phyloP scores from a whole-genome alignment of 202 grass and related monocot species.

The Digitaria exilis region DNA sequence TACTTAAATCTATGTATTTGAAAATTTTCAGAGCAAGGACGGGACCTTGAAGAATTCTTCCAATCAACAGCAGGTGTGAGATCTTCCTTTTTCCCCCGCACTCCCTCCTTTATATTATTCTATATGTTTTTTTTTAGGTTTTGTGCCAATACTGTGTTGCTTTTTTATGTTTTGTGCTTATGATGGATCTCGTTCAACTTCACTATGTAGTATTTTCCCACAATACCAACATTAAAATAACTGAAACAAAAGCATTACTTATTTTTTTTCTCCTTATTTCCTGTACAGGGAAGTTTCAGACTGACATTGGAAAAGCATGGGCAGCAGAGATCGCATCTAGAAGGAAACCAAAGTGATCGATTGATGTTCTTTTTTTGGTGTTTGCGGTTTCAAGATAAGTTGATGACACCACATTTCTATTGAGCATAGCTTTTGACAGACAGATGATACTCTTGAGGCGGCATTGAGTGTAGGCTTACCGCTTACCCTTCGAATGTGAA shows the following conservation, averaged over 20 bases:
- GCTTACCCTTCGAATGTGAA: not conserved
- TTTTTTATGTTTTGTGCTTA: not conserved
- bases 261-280: conserved; percentile 13
- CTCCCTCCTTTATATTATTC: not conserved
- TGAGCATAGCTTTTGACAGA: conserved; percentile 23
- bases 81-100: not conserved
- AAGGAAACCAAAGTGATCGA: conserved; percentile 54
- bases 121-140: too few relatives aligned
- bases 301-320: conserved; percentile 94
- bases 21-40: conserved; percentile 71
- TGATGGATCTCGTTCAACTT: not conserved
- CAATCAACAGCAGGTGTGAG: conserved; percentile 83
- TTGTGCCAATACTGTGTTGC: not conserved
- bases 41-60: conserved; percentile 93
- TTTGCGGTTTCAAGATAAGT: conserved; percentile 8
- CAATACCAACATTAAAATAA: not conserved
- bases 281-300: conserved; percentile 88
- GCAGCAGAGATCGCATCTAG: conserved; percentile 80
- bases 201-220: not conserved
- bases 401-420: not conserved
- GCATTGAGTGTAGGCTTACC: not conserved
- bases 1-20: conserved; percentile 27
- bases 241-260: not conserved
- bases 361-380: not conserved
- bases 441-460: conserved; percentile 14